These are phyloP conservation scores for Phaeosphaeriaceae sp. DNA, from an alignment of 2,329 filamentous ascomycete genomes.

Conservation along the genomic window DNA sequence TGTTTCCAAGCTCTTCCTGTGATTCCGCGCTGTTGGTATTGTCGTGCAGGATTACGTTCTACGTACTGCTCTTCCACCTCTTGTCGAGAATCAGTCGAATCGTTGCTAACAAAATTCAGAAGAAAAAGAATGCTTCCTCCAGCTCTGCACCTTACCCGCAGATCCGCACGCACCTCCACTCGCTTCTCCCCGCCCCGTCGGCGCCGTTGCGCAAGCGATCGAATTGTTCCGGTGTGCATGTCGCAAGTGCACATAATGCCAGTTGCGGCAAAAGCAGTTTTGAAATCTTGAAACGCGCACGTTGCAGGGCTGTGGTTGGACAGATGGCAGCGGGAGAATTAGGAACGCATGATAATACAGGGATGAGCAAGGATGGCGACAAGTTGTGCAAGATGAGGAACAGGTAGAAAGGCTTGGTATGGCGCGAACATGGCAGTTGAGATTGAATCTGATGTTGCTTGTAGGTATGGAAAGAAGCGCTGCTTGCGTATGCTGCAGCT, in stretches of 20 bases:
- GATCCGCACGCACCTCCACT: neutral
- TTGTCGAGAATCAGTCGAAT: neutral
- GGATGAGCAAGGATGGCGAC: neutral
- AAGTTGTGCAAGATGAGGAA: neutral
- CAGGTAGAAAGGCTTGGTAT: neutral
- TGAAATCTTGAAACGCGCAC: constrained; percentile 17
- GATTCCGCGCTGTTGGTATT: neutral
- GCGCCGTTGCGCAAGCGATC: constrained; percentile 2
- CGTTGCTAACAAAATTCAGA: neutral
- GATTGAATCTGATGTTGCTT: neutral
- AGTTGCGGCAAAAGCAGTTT: constrained; percentile 11
- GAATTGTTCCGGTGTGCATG: constrained; percentile 7
- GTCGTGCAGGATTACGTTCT: too few species aligned
- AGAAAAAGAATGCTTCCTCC: neutral
- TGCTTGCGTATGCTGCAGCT: neutral
- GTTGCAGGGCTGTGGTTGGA: neutral
- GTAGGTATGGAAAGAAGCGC: neutral
- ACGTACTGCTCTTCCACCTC: neutral
- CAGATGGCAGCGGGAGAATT: neutral
- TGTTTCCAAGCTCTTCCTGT: neutral
- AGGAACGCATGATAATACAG: neutral
- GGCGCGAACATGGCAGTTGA: neutral
- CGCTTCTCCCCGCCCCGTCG: neutral
- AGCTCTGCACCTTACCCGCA: neutral
- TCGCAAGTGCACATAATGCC: constrained; percentile 10